These are phyloP conservation scores for Cryphonectria japonica DNA, from an alignment of 2,329 filamentous ascomycete genomes.

Conservation along the genomic window DNA sequence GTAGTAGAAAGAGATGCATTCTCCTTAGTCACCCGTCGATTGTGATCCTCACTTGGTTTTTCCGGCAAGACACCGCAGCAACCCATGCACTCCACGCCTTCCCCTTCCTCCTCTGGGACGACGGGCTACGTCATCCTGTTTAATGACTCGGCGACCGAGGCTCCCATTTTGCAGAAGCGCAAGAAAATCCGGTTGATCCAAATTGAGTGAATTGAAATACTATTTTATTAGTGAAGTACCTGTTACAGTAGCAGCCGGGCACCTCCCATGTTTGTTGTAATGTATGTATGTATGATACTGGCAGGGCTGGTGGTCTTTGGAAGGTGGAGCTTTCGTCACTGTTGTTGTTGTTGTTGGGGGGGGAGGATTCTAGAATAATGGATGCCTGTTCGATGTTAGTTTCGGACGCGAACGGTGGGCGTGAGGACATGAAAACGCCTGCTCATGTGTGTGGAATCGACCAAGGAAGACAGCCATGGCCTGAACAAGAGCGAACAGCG, in stretches of 20 bases:
- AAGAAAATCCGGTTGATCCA: slow-evolving; percentile 24
- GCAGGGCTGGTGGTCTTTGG: slow-evolving; percentile 18
- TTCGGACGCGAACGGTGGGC: slow-evolving; percentile 18
- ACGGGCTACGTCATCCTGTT: slow-evolving; percentile 24
- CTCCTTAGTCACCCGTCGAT: not conserved
- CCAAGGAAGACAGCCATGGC: not conserved
- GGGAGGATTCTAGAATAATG: slow-evolving; percentile 29
- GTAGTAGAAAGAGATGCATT: not conserved
- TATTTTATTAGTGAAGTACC: too few species aligned
- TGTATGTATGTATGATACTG: not conserved
- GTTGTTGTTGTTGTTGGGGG: too few species aligned
- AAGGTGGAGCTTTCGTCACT: slow-evolving; percentile 25
- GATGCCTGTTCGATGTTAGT: slow-evolving; percentile 22
- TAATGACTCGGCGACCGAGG: not conserved
- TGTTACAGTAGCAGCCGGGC: slow-evolving; percentile 15
- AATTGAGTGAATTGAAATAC: slow-evolving; percentile 12
- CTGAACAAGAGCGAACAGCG: slow-evolving; percentile 8
- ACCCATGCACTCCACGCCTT: too few species aligned
- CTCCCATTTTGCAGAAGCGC: slow-evolving; percentile 6
- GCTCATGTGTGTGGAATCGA: not conserved
- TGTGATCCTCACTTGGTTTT: not conserved
- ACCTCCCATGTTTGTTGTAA: not conserved
- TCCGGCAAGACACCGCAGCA: not conserved
- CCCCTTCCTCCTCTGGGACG: not conserved
- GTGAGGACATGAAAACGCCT: slow-evolving; percentile 17